A percentile compares a stretch with the other conserved stretches of the same genome.
Evolutionary conservation across 306 rosid species (phyloP).

Genomic region (Pterocarpus santalinus): DNA sequence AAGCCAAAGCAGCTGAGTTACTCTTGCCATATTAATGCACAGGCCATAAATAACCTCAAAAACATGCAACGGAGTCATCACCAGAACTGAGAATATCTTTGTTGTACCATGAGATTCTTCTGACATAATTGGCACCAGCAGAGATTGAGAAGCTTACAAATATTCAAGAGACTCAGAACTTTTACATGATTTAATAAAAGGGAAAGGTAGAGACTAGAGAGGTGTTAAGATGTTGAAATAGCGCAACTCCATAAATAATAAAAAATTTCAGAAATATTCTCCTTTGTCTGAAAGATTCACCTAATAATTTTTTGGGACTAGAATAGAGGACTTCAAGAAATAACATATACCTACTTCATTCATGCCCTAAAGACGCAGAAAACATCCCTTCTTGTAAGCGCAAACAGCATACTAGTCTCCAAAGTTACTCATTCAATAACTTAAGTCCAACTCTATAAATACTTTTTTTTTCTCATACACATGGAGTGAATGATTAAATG

Average conservation of each 20-base stretch:
- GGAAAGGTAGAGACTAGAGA: background rate
- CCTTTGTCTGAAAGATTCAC: slow-evolving; percentile 17
- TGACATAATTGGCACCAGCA: too few species aligned
- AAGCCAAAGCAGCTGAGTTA: too few species aligned
- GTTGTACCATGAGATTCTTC: too few species aligned
- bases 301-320: slow-evolving; percentile 2
- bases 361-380: background rate
- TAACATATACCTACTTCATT: background rate
- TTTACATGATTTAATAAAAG: background rate
- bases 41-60: too few species aligned
- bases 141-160: too few species aligned
- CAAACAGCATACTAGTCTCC: background rate
- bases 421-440: slow-evolving; percentile 2
- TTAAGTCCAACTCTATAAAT: background rate
- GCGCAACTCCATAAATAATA: background rate
- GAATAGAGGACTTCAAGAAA: background rate
- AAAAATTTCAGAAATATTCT: slow-evolving; percentile 1
- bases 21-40: too few species aligned
- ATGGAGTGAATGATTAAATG: background rate
- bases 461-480: background rate
- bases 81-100: too few species aligned
- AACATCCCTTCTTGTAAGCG: background rate
- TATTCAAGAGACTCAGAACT: too few species aligned
- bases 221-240: background rate
- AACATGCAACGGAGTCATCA: too few species aligned